Evolutionary conservation across 768 basidiomycete genomes (phyloP).

Genomic region (Nidularia pulvinata): DNA sequence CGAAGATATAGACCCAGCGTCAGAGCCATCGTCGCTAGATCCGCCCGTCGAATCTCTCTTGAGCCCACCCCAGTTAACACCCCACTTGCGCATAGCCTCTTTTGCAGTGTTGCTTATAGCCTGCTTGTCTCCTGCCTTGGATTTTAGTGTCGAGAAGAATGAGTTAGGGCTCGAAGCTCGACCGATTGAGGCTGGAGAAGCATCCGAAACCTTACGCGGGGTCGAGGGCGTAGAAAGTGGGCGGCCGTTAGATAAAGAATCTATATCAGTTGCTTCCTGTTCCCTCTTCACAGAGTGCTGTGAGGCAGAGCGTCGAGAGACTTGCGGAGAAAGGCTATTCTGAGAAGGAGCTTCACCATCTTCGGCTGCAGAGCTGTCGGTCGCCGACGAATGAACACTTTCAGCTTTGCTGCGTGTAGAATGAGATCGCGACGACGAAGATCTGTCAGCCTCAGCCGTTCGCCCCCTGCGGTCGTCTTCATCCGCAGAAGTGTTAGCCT

Average conservation of each 20-base stretch:
- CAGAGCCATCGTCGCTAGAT: slow-evolving; percentile 37
- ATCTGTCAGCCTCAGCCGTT: neutral
- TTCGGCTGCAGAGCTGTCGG: slow-evolving; percentile 8
- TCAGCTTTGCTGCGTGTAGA: slow-evolving; percentile 26
- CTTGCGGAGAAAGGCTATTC: slow-evolving; percentile 7
- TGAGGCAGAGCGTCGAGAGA: slow-evolving; percentile 40
- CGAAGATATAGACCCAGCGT: slow-evolving; percentile 31
- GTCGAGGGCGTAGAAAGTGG: slow-evolving; percentile 21
- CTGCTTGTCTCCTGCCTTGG: slow-evolving; percentile 81
- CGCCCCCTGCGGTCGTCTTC: neutral
- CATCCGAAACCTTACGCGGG: slow-evolving; percentile 32
- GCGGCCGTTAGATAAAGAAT: slow-evolving; percentile 6
- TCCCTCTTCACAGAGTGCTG: slow-evolving; percentile 41
- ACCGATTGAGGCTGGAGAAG: slow-evolving; percentile 14
- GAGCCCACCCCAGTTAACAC: slow-evolving; percentile 73
- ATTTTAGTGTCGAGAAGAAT: slow-evolving; percentile 80
- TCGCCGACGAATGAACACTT: slow-evolving; percentile 7
- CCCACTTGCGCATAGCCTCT: slow-evolving; percentile 93
- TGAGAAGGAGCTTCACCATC: slow-evolving; percentile 3
- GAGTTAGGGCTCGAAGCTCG: slow-evolving; percentile 50
- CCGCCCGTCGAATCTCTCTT: slow-evolving; percentile 44
- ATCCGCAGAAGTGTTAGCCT: slow-evolving; percentile 2
- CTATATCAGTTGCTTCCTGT: slow-evolving; percentile 15
- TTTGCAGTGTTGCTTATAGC: slow-evolving; percentile 83
- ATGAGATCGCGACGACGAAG: slow-evolving; percentile 19